Evolutionary conservation across 2,329 filamentous ascomycete genomes (phyloP).

Genomic region (Gliomastix tumulicola): DNA sequence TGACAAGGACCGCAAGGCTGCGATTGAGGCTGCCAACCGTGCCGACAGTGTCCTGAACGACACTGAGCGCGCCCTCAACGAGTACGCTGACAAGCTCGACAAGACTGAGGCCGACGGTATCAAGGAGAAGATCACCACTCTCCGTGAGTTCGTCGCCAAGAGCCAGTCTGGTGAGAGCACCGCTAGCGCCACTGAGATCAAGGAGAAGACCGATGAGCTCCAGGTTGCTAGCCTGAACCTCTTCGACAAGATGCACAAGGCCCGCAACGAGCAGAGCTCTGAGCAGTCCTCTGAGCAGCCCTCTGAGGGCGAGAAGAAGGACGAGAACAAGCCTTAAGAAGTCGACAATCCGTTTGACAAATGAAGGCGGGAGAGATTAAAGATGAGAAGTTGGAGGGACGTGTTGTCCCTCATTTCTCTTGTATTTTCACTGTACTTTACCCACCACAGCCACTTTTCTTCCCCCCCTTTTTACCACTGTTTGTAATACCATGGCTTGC

Average conservation of each 20-base stretch:
- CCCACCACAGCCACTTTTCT: constrained; percentile 26
- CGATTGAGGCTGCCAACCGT: constrained; percentile 95
- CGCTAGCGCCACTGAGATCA: constrained; percentile 85
- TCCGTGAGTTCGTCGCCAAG: constrained; percentile 88
- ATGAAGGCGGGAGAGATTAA: no score
- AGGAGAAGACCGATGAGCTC: constrained; percentile 97
- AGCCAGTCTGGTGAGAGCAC: constrained; percentile 87
- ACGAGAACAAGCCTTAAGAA: constrained; percentile 59
- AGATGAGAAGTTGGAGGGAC: no score
- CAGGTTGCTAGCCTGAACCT: constrained; percentile 92
- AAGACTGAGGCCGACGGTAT: constrained; percentile 91
- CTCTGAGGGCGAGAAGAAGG: constrained; percentile 58
- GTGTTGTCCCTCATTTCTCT: no score
- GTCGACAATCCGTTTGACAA: no score
- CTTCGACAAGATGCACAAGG: constrained; percentile 99
- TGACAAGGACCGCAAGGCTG: constrained; percentile 93
- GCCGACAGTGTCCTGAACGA: constrained; percentile 95
- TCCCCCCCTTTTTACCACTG: constrained; percentile 32
- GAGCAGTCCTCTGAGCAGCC: constrained; percentile 36
- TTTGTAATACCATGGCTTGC: constrained; percentile 38
- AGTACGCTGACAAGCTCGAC: constrained; percentile 92
- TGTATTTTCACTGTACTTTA: constrained; percentile 47
- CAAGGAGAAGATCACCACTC: constrained; percentile 81
- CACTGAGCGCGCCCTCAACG: constrained; percentile 96
- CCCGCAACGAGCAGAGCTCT: constrained; percentile 60